Conservation (phyloP, 805 yeast genomes). For the Candida qinlingensis region DNA sequence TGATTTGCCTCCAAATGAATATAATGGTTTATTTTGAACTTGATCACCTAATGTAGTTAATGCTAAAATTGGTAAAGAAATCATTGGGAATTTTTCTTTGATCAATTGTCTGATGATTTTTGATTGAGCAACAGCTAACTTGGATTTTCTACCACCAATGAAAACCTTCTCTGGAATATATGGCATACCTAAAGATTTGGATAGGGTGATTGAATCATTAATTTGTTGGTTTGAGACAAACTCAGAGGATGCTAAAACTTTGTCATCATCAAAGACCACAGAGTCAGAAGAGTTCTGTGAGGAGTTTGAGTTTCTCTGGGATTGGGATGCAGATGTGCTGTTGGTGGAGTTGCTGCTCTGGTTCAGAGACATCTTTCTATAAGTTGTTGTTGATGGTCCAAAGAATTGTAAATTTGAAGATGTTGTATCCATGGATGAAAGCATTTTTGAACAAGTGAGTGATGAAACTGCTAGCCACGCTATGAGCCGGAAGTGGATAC, state of each 20-base stretch:
- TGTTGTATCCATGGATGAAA: constrained; percentile 9
- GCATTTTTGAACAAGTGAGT: constrained; percentile 2
- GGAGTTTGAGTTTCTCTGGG: constrained; percentile 5
- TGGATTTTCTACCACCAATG: constrained; percentile 88
- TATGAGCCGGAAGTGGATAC: background rate
- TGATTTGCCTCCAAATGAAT: constrained; percentile 94
- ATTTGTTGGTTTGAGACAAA: constrained; percentile 1
- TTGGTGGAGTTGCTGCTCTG: background rate
- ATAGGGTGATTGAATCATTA: constrained; percentile 3
- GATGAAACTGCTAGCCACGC: background rate
- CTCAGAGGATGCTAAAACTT: constrained; percentile 2
- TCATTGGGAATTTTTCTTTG: constrained; percentile 53
- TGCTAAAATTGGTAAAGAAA: constrained; percentile 72
- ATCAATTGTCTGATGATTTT: constrained; percentile 64
- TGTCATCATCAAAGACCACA: constrained; percentile 19
- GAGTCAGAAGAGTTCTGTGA: constrained; percentile 17
- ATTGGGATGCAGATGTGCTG: constrained; percentile 1
- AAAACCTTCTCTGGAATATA: constrained; percentile 24
- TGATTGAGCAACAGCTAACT: constrained; percentile 82
- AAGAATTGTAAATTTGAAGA: constrained; percentile 3
- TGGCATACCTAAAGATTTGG: constrained; percentile 13
- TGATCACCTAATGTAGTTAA: constrained; percentile 88
- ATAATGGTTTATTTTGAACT: constrained; percentile 76
- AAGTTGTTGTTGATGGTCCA: constrained; percentile 3
- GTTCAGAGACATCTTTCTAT: constrained; percentile 8